Evolutionary conservation across 371 early-diverging fungal species (phyloP), one percentile per base, ranked within the genome.

Genomic region (Massospora cicadina): DNA sequence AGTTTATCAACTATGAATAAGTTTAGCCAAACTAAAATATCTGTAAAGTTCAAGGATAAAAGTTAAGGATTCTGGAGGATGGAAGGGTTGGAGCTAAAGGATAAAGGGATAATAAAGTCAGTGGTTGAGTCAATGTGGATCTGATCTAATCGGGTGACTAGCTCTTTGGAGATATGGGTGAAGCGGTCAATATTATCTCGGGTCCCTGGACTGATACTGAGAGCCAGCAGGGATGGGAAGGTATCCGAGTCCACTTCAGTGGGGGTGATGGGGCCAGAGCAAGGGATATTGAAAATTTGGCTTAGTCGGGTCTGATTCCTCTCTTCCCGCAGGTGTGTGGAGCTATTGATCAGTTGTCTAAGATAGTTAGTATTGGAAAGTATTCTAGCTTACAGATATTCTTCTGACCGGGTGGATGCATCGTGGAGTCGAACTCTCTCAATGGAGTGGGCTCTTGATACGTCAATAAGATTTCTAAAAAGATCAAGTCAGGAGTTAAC

Each of bases 381-480:
- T 23, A 57, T 23, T 25, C 17, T 3, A 10, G 26, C 23, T n/a
- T 57, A 57, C 58, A 25, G n/a, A 57, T 57, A 57, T n/a, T 57
- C 58, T 57, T 57, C 58, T 23, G 58, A 57, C 17, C 58, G 58
- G 13, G 28, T 25, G 28, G 23, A 10, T 25, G 25, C 58, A 57
- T 57, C 58, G 13, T 57, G 58, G 12, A 57, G 23, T n/a, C 28
- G 17, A n/a, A 57, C 58, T 27, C 58, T 57, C 26, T 57, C 58
- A 12, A 57, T n/a, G 13, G 58, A 57, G 28, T 57, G 58, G 28
- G 26, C 26, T 12, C 58, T 23, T 27, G 58, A 57, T 10, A 57
- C 26, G 28, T 57, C 58, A 57, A 57, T 57, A n/a, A 57, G 58
- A 57, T 57, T 57, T 26, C 58, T 57, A 57, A 3, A 25, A 12